phyloP scores from a whole-genome alignment of 2,329 filamentous ascomycete species.

The Hortaea werneckii region DNA sequence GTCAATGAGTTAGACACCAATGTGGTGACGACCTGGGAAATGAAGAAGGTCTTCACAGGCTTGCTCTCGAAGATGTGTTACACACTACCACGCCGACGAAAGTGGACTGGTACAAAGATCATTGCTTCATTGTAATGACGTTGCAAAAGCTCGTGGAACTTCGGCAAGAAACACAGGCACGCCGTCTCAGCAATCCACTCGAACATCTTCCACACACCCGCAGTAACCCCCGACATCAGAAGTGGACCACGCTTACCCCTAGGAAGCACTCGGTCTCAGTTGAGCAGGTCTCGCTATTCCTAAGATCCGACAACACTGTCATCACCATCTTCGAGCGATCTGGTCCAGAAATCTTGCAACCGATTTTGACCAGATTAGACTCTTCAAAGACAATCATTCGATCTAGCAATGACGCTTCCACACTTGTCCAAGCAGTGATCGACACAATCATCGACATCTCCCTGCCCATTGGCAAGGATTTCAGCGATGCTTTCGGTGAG shows the following conservation, averaged over 20 bases:
- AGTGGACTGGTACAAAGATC: slow-evolving; percentile 69
- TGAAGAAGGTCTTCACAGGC: slow-evolving; percentile 65
- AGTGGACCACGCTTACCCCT: background rate
- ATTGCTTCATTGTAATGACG: slow-evolving; percentile 35
- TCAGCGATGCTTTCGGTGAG: slow-evolving; percentile 77
- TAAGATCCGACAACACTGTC: slow-evolving; percentile 77
- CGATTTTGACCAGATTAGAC: slow-evolving; percentile 66
- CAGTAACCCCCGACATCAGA: background rate
- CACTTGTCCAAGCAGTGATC: slow-evolving; percentile 79
- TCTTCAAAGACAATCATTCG: slow-evolving; percentile 73
- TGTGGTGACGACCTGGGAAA: slow-evolving; percentile 70
- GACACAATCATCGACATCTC: slow-evolving; percentile 87
- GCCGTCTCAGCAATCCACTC: background rate
- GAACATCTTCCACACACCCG: background rate
- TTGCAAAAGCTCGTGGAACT: slow-evolving; percentile 55
- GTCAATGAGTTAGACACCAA: slow-evolving; percentile 55
- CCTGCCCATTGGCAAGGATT: slow-evolving; percentile 73
- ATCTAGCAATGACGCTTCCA: slow-evolving; percentile 75
- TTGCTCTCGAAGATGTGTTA: slow-evolving; percentile 82
- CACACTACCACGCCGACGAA: slow-evolving; percentile 77
- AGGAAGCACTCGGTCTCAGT: slow-evolving; percentile 46
- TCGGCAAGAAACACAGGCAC: background rate
- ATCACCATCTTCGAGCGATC: slow-evolving; percentile 90
- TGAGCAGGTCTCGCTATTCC: slow-evolving; percentile 83
- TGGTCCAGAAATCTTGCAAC: slow-evolving; percentile 69